Conservation (phyloP, 441 rosid genomes). For the Jatropha multifida region DNA sequence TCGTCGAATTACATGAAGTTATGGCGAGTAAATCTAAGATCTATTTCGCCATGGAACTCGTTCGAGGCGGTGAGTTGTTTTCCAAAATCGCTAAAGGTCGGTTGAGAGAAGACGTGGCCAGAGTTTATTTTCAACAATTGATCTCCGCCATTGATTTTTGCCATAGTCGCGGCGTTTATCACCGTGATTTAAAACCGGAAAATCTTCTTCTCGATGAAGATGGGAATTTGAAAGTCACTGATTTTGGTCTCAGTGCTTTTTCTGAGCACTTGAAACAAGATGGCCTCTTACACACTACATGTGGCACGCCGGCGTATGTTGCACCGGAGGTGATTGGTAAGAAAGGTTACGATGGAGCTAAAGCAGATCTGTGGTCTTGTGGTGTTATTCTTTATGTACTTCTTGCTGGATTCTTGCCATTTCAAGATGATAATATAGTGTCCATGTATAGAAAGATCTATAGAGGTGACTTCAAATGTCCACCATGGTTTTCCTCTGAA, state of each 20-base stretch:
- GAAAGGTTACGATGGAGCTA: constrained; percentile 69
- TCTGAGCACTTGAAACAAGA: constrained; percentile 75
- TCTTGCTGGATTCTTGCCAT: constrained; percentile 79
- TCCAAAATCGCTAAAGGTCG: constrained; percentile 65
- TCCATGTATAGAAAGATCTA: constrained; percentile 82
- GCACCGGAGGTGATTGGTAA: constrained; percentile 75
- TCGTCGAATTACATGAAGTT: constrained; percentile 83
- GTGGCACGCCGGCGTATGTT: constrained; percentile 89
- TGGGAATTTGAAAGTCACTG: constrained; percentile 75
- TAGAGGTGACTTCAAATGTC: constrained; percentile 85
- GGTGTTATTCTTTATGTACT: constrained; percentile 86
- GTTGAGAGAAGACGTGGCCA: constrained; percentile 59
- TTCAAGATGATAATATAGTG: constrained; percentile 76
- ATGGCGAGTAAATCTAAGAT: constrained; percentile 93
- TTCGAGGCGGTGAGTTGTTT: constrained; percentile 82
- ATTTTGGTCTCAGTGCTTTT: constrained; percentile 74
- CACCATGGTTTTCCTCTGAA: constrained; percentile 81
- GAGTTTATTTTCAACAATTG: constrained; percentile 74
- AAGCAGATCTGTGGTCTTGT: constrained; percentile 88
- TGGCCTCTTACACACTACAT: constrained; percentile 73
- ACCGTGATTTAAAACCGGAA: constrained; percentile 84
- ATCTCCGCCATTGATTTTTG: constrained; percentile 85
- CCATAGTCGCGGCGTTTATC: constrained; percentile 86
- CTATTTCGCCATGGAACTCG: constrained; percentile 90
- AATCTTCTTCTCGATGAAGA: constrained; percentile 73